Evolutionary conservation across 2,329 filamentous ascomycete species (phyloP), one percentile per base, ranked within the genome.

Genomic region (Phyllosticta capitalensis): DNA sequence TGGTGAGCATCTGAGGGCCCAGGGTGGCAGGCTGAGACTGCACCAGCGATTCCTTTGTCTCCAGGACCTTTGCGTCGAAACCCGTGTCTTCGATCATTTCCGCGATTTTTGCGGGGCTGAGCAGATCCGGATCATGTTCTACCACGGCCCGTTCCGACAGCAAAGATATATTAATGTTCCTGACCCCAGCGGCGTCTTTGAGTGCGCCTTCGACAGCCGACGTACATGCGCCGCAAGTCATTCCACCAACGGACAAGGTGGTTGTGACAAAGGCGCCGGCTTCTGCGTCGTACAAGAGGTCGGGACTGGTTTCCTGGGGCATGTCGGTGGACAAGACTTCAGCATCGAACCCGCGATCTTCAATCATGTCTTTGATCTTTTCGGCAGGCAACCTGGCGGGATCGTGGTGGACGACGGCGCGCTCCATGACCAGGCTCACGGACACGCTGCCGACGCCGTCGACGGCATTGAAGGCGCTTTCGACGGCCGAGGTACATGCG

Each of bases 401-500:
- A 73, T 97, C 88, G 75, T 99, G 94, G 74, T 92, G 87, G 38
- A 97, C 80, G 50, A 97, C 92, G n/a, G 92, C 94, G 62, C 92
- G 85, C 74, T 96, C 92, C 85, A 96, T 95, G 59, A 96, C 88
- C 67, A 99, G 78, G 71, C 90, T 96, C 67, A 99, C 88, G 9
- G 91, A 95, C 61, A 97, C 90, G 66, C 82, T 90, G 63, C 88
- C 89, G 9, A 94, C 85, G 58, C 94, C 92, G 48, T 87, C 80
- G 5, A 95, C 82, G 65, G 83, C 84, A 68, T 90, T 88, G 76
- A 99, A 95, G 65, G 89, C 94, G 61, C 87, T 84, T 79, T 97
- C 92, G 66, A 99, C 87, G n/a, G 94, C 87, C 52, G 92, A 95
- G 26, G 92, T 96, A 72, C 94, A 99, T 66, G 92, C 88, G 70